Conservation (phyloP, 2,329 filamentous ascomycete species). For the Annulohypoxylon truncatum region DNA sequence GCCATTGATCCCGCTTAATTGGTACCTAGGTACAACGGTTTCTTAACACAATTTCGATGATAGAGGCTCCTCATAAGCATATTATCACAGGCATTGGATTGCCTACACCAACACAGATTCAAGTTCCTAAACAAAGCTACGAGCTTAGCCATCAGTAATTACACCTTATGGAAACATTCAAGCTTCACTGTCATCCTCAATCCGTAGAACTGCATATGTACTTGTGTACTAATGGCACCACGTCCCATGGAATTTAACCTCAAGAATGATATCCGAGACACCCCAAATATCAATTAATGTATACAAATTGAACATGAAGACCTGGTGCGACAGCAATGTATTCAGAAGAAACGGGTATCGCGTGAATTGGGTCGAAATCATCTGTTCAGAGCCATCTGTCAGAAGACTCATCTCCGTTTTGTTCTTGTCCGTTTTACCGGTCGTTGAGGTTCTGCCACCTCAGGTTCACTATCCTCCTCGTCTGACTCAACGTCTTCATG, state of each 20-base stretch:
- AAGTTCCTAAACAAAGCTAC: background rate
- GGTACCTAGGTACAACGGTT: background rate
- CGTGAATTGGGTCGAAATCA: conserved; percentile 37
- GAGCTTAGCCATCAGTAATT: background rate
- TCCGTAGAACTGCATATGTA: background rate
- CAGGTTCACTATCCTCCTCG: conserved; percentile 64
- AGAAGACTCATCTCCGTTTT: conserved; percentile 52
- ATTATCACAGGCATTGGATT: background rate
- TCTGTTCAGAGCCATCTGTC: conserved; percentile 36
- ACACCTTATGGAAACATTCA: background rate
- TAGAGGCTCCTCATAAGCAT: background rate
- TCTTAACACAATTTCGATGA: background rate
- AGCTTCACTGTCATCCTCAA: background rate
- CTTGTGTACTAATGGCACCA: background rate
- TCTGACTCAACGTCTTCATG: conserved; percentile 70
- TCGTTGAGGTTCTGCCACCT: conserved; percentile 59
- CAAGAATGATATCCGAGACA: background rate
- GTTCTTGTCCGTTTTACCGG: conserved; percentile 55
- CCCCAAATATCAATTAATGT: background rate
- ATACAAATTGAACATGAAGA: background rate
- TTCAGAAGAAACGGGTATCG: conserved; percentile 43
- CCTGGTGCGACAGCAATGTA: background rate
- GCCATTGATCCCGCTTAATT: background rate
- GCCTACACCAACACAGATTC: background rate
- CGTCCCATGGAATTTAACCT: background rate